Conservation (phyloP, 129 eudicot species). For the Calendula officinalis region DNA sequence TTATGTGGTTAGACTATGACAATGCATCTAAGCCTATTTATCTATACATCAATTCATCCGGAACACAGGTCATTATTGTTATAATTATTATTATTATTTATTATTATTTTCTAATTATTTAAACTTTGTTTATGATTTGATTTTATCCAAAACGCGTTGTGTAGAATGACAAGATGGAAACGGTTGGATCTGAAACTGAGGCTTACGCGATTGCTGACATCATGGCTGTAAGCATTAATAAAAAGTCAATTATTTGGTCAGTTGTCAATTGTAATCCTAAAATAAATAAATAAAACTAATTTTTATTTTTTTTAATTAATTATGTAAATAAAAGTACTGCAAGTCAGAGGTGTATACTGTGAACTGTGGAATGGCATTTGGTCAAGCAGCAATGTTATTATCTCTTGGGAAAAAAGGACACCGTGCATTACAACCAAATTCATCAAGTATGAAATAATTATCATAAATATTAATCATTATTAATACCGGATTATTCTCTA, state of each 20-base stretch:
- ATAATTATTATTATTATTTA: too few relatives aligned
- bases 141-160: constrained; percentile 14
- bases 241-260: neutral
- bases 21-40: constrained; percentile 70
- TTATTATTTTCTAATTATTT: neutral
- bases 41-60: constrained; percentile 83
- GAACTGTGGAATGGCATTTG: constrained; percentile 74
- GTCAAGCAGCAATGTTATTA: constrained; percentile 96
- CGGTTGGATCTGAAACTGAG: constrained; percentile 70
- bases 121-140: constrained; percentile 5
- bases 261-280: neutral
- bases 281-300: too few relatives aligned
- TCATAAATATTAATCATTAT: neutral
- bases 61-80: constrained; percentile 60
- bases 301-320: too few relatives aligned
- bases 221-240: constrained; percentile 59
- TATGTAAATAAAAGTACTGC: constrained; percentile 54
- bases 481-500: neutral
- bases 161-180: constrained; percentile 64
- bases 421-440: constrained; percentile 61
- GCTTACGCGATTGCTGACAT: constrained; percentile 83
- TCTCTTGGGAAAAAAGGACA: constrained; percentile 77
- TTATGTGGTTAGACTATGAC: constrained; percentile 85
- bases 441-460: constrained; percentile 52
- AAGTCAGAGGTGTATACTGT: constrained; percentile 68